Evolutionary conservation across 208 protist species (phyloP).

Genomic region (Vickermania spadyakhi): DNA sequence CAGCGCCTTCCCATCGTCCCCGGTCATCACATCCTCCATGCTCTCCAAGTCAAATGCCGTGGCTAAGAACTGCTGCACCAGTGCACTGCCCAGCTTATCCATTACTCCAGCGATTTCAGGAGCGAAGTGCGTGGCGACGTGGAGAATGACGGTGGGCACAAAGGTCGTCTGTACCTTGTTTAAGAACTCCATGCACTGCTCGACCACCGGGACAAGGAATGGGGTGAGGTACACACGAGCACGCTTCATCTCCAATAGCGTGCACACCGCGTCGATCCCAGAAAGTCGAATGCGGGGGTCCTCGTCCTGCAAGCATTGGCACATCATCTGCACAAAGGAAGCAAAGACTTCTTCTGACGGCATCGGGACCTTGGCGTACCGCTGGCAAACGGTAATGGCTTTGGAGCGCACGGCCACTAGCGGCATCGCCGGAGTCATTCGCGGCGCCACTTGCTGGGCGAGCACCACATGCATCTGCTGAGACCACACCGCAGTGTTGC

Average conservation of each 20-base stretch:
- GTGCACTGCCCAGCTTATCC: constrained; percentile 49
- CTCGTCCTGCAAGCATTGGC: constrained; percentile 44
- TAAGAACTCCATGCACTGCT: constrained; percentile 78
- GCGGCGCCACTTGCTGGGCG: constrained; percentile 61
- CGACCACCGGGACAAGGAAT: constrained; percentile 67
- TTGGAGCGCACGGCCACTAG: constrained; percentile 71
- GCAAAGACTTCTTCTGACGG: constrained; percentile 54
- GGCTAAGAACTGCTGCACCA: constrained; percentile 74
- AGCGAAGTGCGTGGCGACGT: constrained; percentile 79
- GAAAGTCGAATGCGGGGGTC: constrained; percentile 68
- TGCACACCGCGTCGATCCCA: constrained; percentile 79
- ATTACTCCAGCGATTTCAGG: constrained; percentile 71
- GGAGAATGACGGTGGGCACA: constrained; percentile 68
- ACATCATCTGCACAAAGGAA: constrained; percentile 70
- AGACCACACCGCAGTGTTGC: constrained; percentile 57
- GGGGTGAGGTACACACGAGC: constrained; percentile 49
- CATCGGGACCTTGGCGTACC: constrained; percentile 80
- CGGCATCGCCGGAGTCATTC: constrained; percentile 29
- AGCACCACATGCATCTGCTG: constrained; percentile 74
- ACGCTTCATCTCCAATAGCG: constrained; percentile 71
- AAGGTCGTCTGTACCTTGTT: constrained; percentile 80
- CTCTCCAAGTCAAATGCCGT: constrained; percentile 62
- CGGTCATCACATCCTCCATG: constrained; percentile 21
- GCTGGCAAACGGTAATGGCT: constrained; percentile 68
- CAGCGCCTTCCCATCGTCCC: constrained; percentile 12